phyloP scores from a whole-genome alignment of 2,329 filamentous ascomycete species.

The Aspergillus flavus region DNA sequence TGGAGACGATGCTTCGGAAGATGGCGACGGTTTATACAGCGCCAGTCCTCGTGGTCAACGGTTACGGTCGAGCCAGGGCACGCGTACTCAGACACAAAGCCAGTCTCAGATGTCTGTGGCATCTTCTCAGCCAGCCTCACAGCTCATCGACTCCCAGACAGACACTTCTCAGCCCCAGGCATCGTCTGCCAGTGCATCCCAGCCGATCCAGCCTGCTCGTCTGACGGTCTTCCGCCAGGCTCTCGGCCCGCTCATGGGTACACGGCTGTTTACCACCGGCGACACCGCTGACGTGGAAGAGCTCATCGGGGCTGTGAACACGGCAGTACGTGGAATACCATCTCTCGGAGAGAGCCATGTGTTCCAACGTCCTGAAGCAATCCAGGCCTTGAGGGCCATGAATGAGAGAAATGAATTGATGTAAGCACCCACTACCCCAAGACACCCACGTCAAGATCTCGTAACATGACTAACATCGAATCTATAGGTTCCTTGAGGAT shows the following conservation, averaged over 20 bases:
- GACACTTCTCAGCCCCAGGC: conserved; percentile 52
- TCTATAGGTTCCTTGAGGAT: conserved; percentile 45
- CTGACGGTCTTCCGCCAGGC: conserved; percentile 75
- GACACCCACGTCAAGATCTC: background rate
- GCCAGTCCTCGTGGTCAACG: conserved; percentile 51
- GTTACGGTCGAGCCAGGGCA: conserved; percentile 39
- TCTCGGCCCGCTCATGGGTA: conserved; percentile 80
- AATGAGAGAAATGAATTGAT: conserved; percentile 88
- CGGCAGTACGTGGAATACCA: conserved; percentile 55
- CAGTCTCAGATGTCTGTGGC: conserved; percentile 69
- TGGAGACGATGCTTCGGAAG: conserved; percentile 55
- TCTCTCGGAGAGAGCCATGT: conserved; percentile 53
- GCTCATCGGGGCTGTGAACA: conserved; percentile 79
- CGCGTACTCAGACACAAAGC: conserved; percentile 45
- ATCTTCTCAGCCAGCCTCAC: conserved; percentile 77
- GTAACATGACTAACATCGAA: conserved; percentile 12
- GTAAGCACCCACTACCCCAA: conserved; percentile 58
- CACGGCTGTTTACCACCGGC: conserved; percentile 75
- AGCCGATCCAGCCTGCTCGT: conserved; percentile 56
- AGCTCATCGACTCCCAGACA: conserved; percentile 61
- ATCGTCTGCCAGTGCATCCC: conserved; percentile 40
- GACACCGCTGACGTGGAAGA: conserved; percentile 77
- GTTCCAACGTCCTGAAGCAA: conserved; percentile 73
- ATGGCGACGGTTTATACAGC: conserved; percentile 57
- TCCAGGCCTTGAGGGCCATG: conserved; percentile 76